These are phyloP conservation scores for Chytriomyces sp. DNA, from an alignment of 192 early-diverging fungal species.

Conservation along the genomic window DNA sequence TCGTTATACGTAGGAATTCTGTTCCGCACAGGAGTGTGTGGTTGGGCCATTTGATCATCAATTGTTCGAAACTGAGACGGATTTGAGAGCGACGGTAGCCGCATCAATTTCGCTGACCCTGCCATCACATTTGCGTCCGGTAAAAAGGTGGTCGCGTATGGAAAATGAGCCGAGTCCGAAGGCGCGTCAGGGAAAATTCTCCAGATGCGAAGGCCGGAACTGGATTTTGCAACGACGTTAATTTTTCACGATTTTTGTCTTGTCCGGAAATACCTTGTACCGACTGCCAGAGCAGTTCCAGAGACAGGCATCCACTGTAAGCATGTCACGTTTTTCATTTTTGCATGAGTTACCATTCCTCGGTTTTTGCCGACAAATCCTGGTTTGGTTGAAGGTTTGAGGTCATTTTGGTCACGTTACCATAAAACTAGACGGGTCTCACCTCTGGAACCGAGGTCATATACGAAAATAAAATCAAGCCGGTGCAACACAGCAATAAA, in stretches of 20 bases:
- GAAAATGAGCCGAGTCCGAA: conserved; percentile 12
- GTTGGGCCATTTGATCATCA: not conserved
- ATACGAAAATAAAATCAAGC: conserved; percentile 2
- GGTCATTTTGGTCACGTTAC: not conserved
- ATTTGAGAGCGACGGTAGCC: not conserved
- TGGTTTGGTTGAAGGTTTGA: not conserved
- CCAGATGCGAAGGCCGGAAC: conserved; percentile 23
- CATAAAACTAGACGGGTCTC: not conserved
- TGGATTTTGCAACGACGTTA: not conserved
- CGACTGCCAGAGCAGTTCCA: conserved; percentile 21
- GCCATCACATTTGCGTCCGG: conserved; percentile 28
- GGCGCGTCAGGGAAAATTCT: conserved; percentile 21
- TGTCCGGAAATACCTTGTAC: not conserved
- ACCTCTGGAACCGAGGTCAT: not conserved
- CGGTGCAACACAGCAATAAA: conserved; percentile 11
- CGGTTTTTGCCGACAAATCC: conserved; percentile 7
- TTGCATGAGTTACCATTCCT: not conserved
- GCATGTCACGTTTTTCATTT: conserved; percentile 18
- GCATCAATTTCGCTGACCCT: not conserved
- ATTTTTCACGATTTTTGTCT: not conserved
- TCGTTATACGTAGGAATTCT: not conserved
- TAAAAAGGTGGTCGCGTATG: not conserved
- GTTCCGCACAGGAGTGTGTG: not conserved
- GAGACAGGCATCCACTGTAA: conserved; percentile 25
- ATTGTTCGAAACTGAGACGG: not conserved